Conservation (phyloP, 1,284 basidiomycete species). For the Apiotrichum domesticum region DNA sequence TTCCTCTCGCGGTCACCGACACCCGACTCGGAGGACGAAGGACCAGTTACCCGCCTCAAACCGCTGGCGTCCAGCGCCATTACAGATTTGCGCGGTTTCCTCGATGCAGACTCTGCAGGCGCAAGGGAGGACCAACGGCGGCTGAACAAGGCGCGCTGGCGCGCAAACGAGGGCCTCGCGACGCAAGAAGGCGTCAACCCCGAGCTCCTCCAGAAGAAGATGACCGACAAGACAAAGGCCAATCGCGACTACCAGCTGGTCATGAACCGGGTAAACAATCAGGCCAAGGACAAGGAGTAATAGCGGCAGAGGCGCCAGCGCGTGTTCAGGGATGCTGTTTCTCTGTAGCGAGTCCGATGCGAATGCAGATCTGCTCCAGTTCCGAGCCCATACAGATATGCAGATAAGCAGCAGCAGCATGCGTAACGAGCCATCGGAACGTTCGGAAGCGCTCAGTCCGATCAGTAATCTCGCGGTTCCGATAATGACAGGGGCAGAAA, state of each 20-base stretch:
- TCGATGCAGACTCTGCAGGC: constrained; percentile 65
- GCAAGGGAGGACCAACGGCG: constrained; percentile 59
- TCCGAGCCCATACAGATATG: too few species aligned
- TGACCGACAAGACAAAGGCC: constrained; percentile 38
- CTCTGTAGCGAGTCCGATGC: too few species aligned
- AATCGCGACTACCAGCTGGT: constrained; percentile 42
- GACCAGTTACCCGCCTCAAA: constrained; percentile 26
- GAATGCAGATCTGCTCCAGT: too few species aligned
- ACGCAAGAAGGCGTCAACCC: constrained; percentile 32
- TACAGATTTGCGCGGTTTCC: constrained; percentile 70
- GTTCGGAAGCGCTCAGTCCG: too few species aligned
- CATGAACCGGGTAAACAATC: constrained; percentile 43
- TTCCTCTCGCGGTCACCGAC: constrained; percentile 26
- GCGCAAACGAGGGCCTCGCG: constrained; percentile 51
- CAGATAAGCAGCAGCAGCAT: too few species aligned
- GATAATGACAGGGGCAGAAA: too few species aligned
- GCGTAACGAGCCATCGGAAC: too few species aligned
- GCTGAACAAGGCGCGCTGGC: constrained; percentile 65
- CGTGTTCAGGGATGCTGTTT: too few species aligned
- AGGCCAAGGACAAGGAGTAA: not conserved
- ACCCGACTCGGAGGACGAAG: constrained; percentile 38
- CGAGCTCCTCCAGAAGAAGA: constrained; percentile 18
- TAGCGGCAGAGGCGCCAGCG: too few species aligned
- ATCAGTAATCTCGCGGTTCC: too few species aligned
- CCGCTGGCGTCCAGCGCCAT: constrained; percentile 67